Base-by-base conservation (phyloP, 768 basidiomycete species). In the Mycena olivaceomarginata region DNA sequence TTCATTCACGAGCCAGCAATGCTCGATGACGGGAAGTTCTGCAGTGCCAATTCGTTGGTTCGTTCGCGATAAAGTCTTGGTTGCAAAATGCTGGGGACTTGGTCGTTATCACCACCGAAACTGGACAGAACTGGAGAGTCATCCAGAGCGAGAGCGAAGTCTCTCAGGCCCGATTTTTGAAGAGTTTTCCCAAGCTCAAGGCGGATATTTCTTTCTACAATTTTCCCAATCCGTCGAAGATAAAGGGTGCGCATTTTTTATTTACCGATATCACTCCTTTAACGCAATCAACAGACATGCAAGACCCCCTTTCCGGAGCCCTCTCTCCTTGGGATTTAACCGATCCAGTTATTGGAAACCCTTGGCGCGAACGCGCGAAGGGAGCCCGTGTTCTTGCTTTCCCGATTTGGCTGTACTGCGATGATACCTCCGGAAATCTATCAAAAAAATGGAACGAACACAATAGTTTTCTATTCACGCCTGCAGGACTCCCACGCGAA, bases 401-500 rank as follows among this genome's bases (percentile, higher is more conserved):
- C 31, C 31, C 31, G 31, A 31, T 31, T 31, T 31, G 31, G 31
- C 31, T 31, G 31, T 31, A 31, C 31, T 31, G 31, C 3, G 31
- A 31, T 3, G 31, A 31, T 3, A 31, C 31, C 31, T 31, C 31
- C 3, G 31, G 31, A 1, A 31, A 31, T 31, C 31, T 31, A 3
- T 31, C 31, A 31, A 31, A 31, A 31, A 31, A 31, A 31, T 31
- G 31, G 31, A 31, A 31, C 3, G 31, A 31, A 3, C 31, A 31
- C 31, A 31, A 31, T 31, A 31, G 31, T 31, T 31, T 31, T 31
- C 31, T 31, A 31, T 31, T 31, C 31, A 31, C 31, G 31, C 76
- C 82, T 1, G 87, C 87, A 12, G 87, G 88, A 1, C 82, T 89
- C 0, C 87, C 86, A 0, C 83, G 80, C 0, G 72, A 73, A 9